These are phyloP conservation scores for Protomyces pachydermus DNA, from an alignment of 1,139 yeast species.

Conservation along the genomic window DNA sequence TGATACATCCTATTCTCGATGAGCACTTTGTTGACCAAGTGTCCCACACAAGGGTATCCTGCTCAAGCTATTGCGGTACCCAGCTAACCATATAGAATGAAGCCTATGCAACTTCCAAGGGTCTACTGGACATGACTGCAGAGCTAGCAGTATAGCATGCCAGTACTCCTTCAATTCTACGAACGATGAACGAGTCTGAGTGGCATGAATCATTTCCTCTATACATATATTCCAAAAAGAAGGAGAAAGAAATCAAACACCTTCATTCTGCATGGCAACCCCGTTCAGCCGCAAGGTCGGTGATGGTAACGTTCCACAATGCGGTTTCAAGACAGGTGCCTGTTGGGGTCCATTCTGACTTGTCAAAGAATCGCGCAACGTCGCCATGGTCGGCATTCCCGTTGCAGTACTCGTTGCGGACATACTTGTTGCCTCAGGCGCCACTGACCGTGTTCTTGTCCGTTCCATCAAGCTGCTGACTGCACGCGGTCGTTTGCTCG, in stretches of 20 bases:
- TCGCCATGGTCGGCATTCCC: background rate
- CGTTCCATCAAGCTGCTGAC: background rate
- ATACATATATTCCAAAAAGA: too few relatives aligned
- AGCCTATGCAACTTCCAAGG: background rate
- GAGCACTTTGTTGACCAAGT: constrained; percentile 18
- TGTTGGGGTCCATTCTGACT: background rate
- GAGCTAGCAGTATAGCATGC: background rate
- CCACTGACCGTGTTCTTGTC: background rate
- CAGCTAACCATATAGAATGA: background rate
- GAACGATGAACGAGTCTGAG: too few relatives aligned
- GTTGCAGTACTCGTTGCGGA: background rate
- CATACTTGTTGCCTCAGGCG: background rate
- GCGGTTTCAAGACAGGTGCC: background rate
- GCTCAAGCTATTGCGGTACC: too few relatives aligned
- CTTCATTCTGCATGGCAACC: too few relatives aligned
- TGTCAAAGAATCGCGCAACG: background rate
- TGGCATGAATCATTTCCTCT: too few relatives aligned
- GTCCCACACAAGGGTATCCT: background rate
- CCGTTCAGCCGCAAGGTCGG: too few relatives aligned
- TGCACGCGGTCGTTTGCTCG: background rate
- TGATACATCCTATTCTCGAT: constrained; percentile 69
- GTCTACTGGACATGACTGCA: background rate
- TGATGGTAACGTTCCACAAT: too few relatives aligned
- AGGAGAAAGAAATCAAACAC: too few relatives aligned
- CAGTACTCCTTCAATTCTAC: too few relatives aligned